phyloP scores from a whole-genome alignment of 2,329 filamentous ascomycete genomes.

The Colletotrichum graminicola region DNA sequence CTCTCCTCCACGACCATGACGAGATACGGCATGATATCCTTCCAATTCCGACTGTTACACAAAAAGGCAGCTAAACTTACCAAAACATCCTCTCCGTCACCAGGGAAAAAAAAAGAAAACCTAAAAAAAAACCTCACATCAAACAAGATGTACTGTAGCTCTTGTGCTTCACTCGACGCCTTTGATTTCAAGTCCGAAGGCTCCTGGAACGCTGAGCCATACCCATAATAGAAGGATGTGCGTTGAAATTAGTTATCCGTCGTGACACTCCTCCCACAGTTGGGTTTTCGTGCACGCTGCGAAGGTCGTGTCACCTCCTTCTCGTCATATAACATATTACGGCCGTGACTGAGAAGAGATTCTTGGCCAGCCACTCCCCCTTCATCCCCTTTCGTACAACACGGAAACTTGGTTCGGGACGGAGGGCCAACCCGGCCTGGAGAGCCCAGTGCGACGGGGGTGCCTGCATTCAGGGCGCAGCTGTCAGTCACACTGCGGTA shows the following conservation, averaged over 20 bases:
- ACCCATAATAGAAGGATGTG: conserved; percentile 32
- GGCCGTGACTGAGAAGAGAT: conserved; percentile 22
- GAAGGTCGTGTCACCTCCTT: conserved; percentile 9
- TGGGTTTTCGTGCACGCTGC: conserved; percentile 10
- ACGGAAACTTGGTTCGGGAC: conserved; percentile 1
- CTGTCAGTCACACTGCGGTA: conserved; percentile 33
- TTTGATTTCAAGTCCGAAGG: conserved; percentile 9
- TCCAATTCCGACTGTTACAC: conserved; percentile 42
- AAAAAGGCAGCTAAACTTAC: conserved; percentile 22
- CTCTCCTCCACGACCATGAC: conserved; percentile 55
- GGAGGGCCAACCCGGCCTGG: not conserved
- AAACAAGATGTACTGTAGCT: conserved; percentile 7
- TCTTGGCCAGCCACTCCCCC: conserved; percentile 7
- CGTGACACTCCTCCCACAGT: conserved; percentile 3
- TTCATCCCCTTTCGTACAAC: conserved; percentile 11
- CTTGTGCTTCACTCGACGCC: not conserved
- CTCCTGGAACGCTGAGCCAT: conserved; percentile 20
- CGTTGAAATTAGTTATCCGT: conserved; percentile 24
- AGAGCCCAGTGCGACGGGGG: conserved; percentile 11
- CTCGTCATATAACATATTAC: not conserved
- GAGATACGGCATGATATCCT: conserved; percentile 60
- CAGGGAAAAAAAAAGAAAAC: not conserved
- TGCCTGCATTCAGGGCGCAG: conserved; percentile 30
- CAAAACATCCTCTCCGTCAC: not conserved
- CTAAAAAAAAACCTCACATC: not conserved